Conservation (phyloP, 176 grass and related monocot genomes). For the Hsuehochloa calcarea region DNA sequence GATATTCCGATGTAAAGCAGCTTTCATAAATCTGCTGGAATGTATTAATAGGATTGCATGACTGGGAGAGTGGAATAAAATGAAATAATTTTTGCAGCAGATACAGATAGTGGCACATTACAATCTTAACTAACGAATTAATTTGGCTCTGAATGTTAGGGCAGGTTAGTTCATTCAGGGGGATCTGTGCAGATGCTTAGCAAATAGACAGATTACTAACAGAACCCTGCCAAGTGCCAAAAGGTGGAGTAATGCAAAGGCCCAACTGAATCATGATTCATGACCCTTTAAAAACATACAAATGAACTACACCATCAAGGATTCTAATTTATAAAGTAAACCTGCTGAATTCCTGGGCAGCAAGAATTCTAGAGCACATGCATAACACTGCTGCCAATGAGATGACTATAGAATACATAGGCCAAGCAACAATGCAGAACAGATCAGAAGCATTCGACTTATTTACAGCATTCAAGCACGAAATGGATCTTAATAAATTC, state of each 20-base stretch:
- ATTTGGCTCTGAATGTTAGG: background rate
- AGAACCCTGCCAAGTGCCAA: background rate
- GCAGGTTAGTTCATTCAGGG: background rate
- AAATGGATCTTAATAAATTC: background rate
- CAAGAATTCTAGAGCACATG: background rate
- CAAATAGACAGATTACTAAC: background rate
- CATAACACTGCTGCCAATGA: background rate
- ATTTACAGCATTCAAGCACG: background rate
- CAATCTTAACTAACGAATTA: background rate
- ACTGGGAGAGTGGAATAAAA: background rate
- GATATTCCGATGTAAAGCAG: constrained; percentile 20
- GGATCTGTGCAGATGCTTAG: background rate
- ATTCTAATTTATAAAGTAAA: background rate
- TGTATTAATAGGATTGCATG: background rate
- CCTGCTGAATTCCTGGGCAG: background rate
- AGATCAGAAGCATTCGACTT: background rate
- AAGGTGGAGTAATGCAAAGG: background rate
- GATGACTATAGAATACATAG: background rate
- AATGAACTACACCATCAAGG: background rate
- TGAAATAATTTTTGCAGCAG: background rate
- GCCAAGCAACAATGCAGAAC: background rate
- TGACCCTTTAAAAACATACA: background rate
- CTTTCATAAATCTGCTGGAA: background rate
- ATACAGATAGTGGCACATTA: background rate
- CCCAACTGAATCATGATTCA: background rate